Evolutionary conservation across 2,329 filamentous ascomycete species (phyloP).

Genomic region (Fusarium longipes): DNA sequence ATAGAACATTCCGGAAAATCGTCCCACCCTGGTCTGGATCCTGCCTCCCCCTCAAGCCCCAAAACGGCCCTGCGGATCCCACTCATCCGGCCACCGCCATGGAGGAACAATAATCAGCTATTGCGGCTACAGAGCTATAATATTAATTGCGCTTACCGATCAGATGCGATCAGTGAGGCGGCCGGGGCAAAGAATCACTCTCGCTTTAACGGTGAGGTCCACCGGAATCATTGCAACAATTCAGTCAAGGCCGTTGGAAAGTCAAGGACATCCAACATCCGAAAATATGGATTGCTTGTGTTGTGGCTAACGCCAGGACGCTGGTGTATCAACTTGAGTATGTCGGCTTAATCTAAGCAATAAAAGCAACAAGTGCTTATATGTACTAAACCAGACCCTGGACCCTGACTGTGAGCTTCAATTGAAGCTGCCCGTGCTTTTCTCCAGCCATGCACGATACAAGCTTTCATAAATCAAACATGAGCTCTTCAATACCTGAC

Average conservation of each 20-base stretch:
- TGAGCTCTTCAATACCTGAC: not conserved
- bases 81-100: not conserved
- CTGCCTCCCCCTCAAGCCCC: constrained; percentile 4
- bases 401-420: not conserved
- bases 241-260: not conserved
- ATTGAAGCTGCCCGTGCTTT: constrained; percentile 1
- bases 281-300: constrained; percentile 3
- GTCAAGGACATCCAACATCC: not conserved
- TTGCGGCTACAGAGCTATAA: not conserved
- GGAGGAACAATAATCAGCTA: not conserved
- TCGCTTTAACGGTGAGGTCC: constrained; percentile 3
- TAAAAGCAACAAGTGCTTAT: constrained; percentile 15
- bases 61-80: constrained; percentile 22
- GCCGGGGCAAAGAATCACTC: not conserved
- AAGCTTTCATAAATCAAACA: not conserved
- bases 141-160: constrained; percentile 8
- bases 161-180: constrained; percentile 8
- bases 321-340: not conserved
- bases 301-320: not conserved
- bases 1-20: constrained; percentile 42
- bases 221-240: constrained; percentile 3
- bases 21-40: constrained; percentile 22
- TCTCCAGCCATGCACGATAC: not conserved
- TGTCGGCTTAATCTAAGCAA: constrained; percentile 4
- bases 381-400: constrained; percentile 2